A percentile compares a stretch with the other conserved stretches of the same genome.
These are phyloP conservation scores for Stenocarpella maydis DNA, from an alignment of 2,329 filamentous ascomycete genomes.

Conservation along the genomic window DNA sequence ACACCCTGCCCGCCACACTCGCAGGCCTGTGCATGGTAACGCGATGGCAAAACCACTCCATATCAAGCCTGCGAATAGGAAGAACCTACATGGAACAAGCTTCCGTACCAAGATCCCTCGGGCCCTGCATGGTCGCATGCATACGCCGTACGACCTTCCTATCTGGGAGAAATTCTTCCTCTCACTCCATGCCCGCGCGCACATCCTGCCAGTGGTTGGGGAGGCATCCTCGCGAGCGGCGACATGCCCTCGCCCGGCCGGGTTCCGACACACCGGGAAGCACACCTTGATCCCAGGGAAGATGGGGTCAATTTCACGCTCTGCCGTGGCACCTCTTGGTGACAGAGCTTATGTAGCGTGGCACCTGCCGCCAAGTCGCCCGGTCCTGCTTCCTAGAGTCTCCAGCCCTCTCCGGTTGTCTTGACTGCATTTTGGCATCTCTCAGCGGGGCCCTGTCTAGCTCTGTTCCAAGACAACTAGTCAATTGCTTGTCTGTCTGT, in stretches of 20 bases:
- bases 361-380: background rate
- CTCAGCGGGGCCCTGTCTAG: slow-evolving; percentile 3
- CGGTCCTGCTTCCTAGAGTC: background rate
- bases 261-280: background rate
- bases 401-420: background rate
- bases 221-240: background rate
- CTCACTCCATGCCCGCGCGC: background rate
- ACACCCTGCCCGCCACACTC: background rate
- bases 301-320: background rate
- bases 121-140: background rate
- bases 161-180: background rate
- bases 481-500: background rate
- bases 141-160: slow-evolving; percentile 7
- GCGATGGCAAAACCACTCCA: background rate
- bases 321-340: background rate
- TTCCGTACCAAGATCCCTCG: background rate
- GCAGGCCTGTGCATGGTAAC: background rate
- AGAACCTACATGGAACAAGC: background rate
- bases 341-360: slow-evolving; percentile 12
- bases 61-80: slow-evolving; percentile 2
- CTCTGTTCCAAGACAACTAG: slow-evolving; percentile 2
- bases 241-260: background rate
- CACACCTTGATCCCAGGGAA: background rate
- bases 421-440: background rate
- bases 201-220: background rate